phyloP scores from a whole-genome alignment of 768 basidiomycete species.

The Rhodotorula babjevae region DNA sequence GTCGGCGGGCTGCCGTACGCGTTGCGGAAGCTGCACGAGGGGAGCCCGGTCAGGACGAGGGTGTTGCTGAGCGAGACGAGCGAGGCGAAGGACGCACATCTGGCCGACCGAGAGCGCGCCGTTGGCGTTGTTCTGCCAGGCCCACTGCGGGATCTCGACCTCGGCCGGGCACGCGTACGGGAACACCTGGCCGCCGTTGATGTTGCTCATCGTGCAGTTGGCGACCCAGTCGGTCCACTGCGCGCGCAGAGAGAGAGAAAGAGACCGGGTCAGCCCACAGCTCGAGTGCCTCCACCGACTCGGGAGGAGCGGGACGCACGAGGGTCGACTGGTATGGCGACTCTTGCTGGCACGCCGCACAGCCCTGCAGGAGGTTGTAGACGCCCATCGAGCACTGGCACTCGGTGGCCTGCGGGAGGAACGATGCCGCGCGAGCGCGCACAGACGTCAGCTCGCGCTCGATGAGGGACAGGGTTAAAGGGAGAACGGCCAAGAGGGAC shows the following conservation, averaged over 20 bases:
- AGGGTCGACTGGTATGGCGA: neutral
- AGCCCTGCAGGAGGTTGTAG: slow-evolving; percentile 33
- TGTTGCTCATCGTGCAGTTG: slow-evolving; percentile 29
- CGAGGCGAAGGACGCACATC: neutral
- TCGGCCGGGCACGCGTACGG: slow-evolving; percentile 7
- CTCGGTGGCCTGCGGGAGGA: neutral
- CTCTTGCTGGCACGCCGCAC: slow-evolving; percentile 26
- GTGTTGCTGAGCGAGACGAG: neutral
- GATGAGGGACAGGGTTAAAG: neutral
- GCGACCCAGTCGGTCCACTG: slow-evolving; percentile 33
- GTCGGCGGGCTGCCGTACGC: neutral
- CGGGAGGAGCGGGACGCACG: slow-evolving; percentile 8
- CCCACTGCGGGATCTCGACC: slow-evolving; percentile 24
- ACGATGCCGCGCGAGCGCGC: too few species aligned
- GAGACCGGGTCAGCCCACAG: neutral
- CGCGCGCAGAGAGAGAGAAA: too few species aligned
- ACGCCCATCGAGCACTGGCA: slow-evolving; percentile 25
- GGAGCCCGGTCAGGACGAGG: neutral
- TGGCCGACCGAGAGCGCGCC: slow-evolving; percentile 1
- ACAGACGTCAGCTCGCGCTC: neutral
- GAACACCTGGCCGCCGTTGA: slow-evolving; percentile 22
- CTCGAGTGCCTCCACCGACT: neutral
- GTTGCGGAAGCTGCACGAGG: neutral
- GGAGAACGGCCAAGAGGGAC: neutral
- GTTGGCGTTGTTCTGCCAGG: slow-evolving; percentile 16